Conservation (phyloP, 352 stramenopile species). For the Phytophthora citricola region DNA sequence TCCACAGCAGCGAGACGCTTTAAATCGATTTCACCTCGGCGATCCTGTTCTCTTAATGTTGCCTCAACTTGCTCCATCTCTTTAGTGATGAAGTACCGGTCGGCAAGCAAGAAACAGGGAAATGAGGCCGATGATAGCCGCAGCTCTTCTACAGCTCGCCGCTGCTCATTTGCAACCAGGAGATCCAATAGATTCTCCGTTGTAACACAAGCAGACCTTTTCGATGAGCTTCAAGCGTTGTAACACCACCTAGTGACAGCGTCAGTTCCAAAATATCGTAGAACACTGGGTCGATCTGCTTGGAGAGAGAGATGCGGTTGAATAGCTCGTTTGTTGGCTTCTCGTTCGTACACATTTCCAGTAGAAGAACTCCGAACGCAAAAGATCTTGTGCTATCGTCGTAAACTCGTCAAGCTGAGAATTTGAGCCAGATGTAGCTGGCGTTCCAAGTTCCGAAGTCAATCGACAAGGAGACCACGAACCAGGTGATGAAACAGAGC, state of each 20-base stretch:
- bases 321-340: slow-evolving; percentile 65
- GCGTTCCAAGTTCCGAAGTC: slow-evolving; percentile 5
- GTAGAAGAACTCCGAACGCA: slow-evolving; percentile 70
- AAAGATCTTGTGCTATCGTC: slow-evolving; percentile 48
- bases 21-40: slow-evolving; percentile 42
- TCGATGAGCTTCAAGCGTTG: slow-evolving; percentile 1
- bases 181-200: slow-evolving; percentile 30
- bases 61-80: slow-evolving; percentile 35
- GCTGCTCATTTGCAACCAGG: slow-evolving; percentile 35
- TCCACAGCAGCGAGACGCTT: slow-evolving; percentile 71
- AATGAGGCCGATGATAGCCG: slow-evolving; percentile 31
- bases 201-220: slow-evolving; percentile 10
- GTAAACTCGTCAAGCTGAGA: slow-evolving; percentile 5
- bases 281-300: slow-evolving; percentile 59
- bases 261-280: slow-evolving; percentile 41
- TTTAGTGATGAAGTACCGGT: slow-evolving; percentile 47
- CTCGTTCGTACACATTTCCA: slow-evolving; percentile 69
- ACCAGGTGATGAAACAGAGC: slow-evolving; percentile 3
- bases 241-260: slow-evolving; percentile 19
- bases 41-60: slow-evolving; percentile 34
- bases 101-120: slow-evolving; percentile 58
- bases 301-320: slow-evolving; percentile 52
- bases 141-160: slow-evolving; percentile 12
- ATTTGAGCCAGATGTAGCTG: slow-evolving; percentile 9
- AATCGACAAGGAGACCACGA: slow-evolving; percentile 9